Percentiles rank a stretch among this genome's conserved stretches.
Conservation (phyloP, 2,329 filamentous ascomycete species). For the Mollisiaceae sp. region DNA sequence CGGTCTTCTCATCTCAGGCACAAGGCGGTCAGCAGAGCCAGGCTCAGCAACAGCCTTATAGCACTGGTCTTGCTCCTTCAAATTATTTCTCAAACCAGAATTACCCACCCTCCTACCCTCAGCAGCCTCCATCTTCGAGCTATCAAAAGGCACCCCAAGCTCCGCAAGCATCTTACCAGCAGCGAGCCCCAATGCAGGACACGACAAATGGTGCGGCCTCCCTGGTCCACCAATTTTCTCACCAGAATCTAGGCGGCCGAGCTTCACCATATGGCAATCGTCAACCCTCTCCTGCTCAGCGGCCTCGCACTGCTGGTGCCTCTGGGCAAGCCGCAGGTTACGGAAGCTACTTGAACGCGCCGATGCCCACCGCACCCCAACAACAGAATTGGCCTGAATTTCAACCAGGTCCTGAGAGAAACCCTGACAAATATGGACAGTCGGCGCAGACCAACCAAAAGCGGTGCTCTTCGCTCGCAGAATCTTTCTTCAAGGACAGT, state of each 20-base stretch:
- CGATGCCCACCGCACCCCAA: slow-evolving; percentile 63
- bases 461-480: slow-evolving; percentile 72
- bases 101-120: slow-evolving; percentile 51
- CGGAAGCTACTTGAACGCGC: slow-evolving; percentile 69
- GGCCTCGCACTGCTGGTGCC: slow-evolving; percentile 83
- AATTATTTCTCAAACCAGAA: slow-evolving; percentile 68
- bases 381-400: slow-evolving; percentile 69
- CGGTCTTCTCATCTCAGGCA: slow-evolving; percentile 56
- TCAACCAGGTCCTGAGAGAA: slow-evolving; percentile 79
- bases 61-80: slow-evolving; percentile 51
- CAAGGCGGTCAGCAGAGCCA: slow-evolving; percentile 44
- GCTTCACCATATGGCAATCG: slow-evolving; percentile 72
- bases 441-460: slow-evolving; percentile 73
- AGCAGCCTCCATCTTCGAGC: slow-evolving; percentile 48
- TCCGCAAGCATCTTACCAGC: slow-evolving; percentile 52
- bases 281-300: slow-evolving; percentile 70
- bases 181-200: slow-evolving; percentile 70
- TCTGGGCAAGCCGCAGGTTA: slow-evolving; percentile 66
- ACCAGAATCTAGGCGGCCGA: slow-evolving; percentile 86
- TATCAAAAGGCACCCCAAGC: slow-evolving; percentile 62
- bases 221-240: slow-evolving; percentile 93
- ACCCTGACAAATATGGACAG: slow-evolving; percentile 76
- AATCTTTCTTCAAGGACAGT: slow-evolving; percentile 98
- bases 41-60: slow-evolving; percentile 45
- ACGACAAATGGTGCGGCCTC: slow-evolving; percentile 71